Conservation (phyloP, 176 grass and related monocot species). For the Carex parvula region DNA sequence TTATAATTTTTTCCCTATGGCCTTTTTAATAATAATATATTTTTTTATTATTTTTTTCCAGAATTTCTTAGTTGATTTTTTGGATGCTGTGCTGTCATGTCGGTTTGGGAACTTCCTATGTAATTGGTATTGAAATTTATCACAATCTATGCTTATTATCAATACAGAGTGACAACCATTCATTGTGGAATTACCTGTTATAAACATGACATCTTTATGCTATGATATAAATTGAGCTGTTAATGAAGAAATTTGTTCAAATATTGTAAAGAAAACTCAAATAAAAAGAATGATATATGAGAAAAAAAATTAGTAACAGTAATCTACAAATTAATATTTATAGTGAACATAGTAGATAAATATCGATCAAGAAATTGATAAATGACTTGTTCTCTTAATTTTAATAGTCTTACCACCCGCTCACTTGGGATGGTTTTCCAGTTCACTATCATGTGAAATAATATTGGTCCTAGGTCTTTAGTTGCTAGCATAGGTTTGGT, state of each 20-base stretch:
- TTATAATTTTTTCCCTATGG: not conserved
- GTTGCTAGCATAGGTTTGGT: not conserved
- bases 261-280: not conserved
- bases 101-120: slow-evolving; percentile 94
- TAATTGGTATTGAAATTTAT: slow-evolving; percentile 60
- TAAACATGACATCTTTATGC: not conserved
- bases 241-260: not conserved
- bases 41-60: slow-evolving; percentile 38
- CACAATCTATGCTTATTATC: not conserved
- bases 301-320: not conserved
- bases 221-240: not conserved
- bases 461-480: not conserved
- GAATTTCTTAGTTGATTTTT: slow-evolving; percentile 92
- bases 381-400: not conserved
- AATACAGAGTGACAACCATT: not conserved
- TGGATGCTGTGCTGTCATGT: slow-evolving; percentile 89
- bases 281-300: not conserved
- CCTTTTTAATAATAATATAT: not conserved
- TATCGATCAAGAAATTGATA: not conserved
- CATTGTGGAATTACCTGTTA: not conserved
- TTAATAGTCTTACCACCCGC: not conserved
- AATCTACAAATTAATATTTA: not conserved
- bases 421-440: not conserved
- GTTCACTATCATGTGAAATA: not conserved
- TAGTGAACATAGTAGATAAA: not conserved